Percentiles rank a stretch among this genome's conserved stretches.
Conservation (phyloP, 345 rosid species). For the Aquilaria yunnanensis region DNA sequence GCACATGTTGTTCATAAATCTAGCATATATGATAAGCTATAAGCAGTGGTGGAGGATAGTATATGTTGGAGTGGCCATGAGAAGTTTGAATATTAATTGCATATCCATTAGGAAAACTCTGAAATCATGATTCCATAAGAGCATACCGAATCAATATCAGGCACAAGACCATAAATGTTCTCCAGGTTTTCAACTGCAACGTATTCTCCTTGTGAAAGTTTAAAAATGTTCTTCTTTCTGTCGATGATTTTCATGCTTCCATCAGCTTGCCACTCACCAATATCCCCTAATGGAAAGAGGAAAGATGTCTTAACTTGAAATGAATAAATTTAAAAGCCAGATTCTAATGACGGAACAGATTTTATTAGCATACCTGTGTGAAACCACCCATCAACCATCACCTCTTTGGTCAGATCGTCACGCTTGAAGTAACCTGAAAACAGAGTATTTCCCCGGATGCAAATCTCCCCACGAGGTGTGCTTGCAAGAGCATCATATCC, state of each 20-base stretch:
- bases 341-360: background rate
- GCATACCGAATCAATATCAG: conserved; percentile 65
- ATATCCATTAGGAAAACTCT: too few relatives aligned
- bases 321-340: background rate
- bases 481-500: conserved; percentile 71
- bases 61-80: too few relatives aligned
- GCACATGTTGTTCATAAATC: too few relatives aligned
- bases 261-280: conserved; percentile 89
- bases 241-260: conserved; percentile 89
- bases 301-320: background rate
- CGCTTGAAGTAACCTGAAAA: conserved; percentile 78
- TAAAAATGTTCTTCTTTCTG: conserved; percentile 83
- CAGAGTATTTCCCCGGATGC: conserved; percentile 58
- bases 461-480: conserved; percentile 74
- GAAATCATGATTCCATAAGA: background rate
- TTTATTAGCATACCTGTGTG: conserved; percentile 54
- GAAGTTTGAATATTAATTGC: too few relatives aligned
- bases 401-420: conserved; percentile 82
- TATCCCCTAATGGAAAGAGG: conserved; percentile 47
- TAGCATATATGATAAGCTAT: too few relatives aligned
- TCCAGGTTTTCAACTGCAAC: conserved; percentile 88
- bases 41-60: too few relatives aligned
- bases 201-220: conserved; percentile 92
- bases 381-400: conserved; percentile 79
- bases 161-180: conserved; percentile 55